Base-by-base conservation (phyloP, 2,329 filamentous ascomycete species). In the Cryphonectria radicalis region DNA sequence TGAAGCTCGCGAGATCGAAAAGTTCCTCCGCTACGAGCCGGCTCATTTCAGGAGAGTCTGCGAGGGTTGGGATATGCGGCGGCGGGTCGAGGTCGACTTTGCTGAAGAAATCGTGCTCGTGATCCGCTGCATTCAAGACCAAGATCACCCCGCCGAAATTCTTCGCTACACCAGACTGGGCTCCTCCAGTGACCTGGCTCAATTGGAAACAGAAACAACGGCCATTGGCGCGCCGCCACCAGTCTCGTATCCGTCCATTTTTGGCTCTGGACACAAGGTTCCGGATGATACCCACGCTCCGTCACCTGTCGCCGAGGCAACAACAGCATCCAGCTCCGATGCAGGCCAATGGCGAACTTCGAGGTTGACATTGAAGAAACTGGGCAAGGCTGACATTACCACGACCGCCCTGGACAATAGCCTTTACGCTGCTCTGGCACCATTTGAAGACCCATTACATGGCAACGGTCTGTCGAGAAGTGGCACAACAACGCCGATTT, bases 21-120 rank as follows among this genome's bases (percentile, higher is more conserved):
- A 86, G 59, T 97, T 92, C 75, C 80, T 97, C 25, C 84, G 84
- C 0, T 90, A 92, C 76, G 91, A 89, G 75, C 95, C 95, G 4
- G 88, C 89, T 57, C 89, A 97, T 75, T 97, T 97, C 79, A 90
- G 91, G 32, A 91, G 90, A 76, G 84, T 89, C 1, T 98, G 93
- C 77, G 84, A 92, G 71, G 92, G 92, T 2, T 98, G 96, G 95
- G 93, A 98, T 77, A 98, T 98, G 95, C 90, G 90, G 68, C 89
- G 94, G 72, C 90, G 85, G 73, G 83, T 98, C 3, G 92, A 96
- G 76, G 93, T 97, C 2, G 96, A 99, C 78, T 98, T 98, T 81
- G 92, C 92, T 57, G 90, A 89, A 28, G 95, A 98, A 80, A 87
- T 86, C 22, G 83, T 97, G 55, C 85, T 97, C 37, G 87, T 97